Base-by-base conservation (phyloP, 148 eudicot genomes). In the Rhododendron ferrugineum region DNA sequence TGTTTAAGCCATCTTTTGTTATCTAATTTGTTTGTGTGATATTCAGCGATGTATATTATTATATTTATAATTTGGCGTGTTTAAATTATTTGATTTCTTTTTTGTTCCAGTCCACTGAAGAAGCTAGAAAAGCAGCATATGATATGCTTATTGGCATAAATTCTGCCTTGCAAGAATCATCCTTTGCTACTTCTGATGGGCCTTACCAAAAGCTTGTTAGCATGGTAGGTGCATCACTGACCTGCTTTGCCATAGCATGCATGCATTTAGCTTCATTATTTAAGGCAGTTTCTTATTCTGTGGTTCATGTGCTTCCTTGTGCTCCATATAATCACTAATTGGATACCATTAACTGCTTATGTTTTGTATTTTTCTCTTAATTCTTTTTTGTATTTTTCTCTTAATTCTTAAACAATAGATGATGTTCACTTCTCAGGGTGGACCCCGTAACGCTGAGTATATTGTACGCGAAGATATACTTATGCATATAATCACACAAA, bases 81-180 rank as follows among this genome's bases (percentile, higher is more conserved):
- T 10, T 40, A 34, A 47, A 66, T 82, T 26, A 13, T 78, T 50
- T 82, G 54, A 40, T 15, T 70, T 36, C n/a, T 11, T 32, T 60
- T 40, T 26, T 68, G 54, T 50, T 89, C 28, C 89, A 94, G 98
- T 91, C 96, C 82, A 89, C 91, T 80, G 98, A 97, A 89, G 98
- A 94, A 84, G 88, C 91, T 82, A 92, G 99, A 84, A 95, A 95
- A 88, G 82, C 81, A 76, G 96, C 99, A 78, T 97, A 97, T 85
- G 99, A 97, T 86, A 89, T 89, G 87, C 92, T 97, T 60, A 88
- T 92, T 86, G 89, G 86, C 83, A 85, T 95, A 58, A 90, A 93
- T 83, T 91, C 95, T 80, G 87, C 84, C 86, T 89, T 97, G 92
- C 88, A 86, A 79, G 89, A 86, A 88, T 89, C 92, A 62, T 87